Base-by-base conservation (phyloP, 1,139 yeast genomes). In the Tardiomyces digboiensis region DNA sequence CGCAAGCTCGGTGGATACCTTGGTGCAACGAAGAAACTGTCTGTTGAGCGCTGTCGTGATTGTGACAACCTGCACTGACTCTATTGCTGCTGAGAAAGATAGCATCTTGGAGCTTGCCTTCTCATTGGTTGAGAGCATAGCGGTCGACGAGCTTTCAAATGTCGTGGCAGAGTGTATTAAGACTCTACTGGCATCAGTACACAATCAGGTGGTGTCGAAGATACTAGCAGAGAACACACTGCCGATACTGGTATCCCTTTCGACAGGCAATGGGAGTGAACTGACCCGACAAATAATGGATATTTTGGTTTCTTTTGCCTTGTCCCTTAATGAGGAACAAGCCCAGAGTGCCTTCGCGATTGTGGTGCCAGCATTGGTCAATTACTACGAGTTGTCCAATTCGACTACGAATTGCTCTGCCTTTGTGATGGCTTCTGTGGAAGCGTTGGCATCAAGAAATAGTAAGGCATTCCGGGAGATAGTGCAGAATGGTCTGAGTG, bases 21-120 rank as follows among this genome's bases (percentile, higher is more conserved):
- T 26, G 5, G 16, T 16, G 33, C 33, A 26, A 16, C 33, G 33
- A 3, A 71, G 68, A 46, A 74, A 74, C 51, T 67, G 78, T 4
- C 62, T 81, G 5, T 62, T 83, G 29, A 76, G 86, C 0, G 61
- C 73, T n/a, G 72, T 80, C 56, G 74, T 85, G 1, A 65, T 84
- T 16, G 60, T 80, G 14, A 78, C 86, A 6, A 67, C 76, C 4
- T 75, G 83, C 7, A 66, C 69, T 16, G 63, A 72, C 1, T 53
- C 61, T 2, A 58, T 81, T 37, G 53, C 57, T 20, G 62, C 67
- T 1, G 65, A 66, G 4, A 70, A 70, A n/a, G 59, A 64, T 1
- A 61, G 64, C 39, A 52, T 70, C 18, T 55, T 63, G 3, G 57
- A 58, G 20, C 54, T 64, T 56, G 70, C 54, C 44, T 63, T 67